Base-by-base conservation (phyloP, 73 alveolate genomes). In the Paramecium sexaurelia region DNA sequence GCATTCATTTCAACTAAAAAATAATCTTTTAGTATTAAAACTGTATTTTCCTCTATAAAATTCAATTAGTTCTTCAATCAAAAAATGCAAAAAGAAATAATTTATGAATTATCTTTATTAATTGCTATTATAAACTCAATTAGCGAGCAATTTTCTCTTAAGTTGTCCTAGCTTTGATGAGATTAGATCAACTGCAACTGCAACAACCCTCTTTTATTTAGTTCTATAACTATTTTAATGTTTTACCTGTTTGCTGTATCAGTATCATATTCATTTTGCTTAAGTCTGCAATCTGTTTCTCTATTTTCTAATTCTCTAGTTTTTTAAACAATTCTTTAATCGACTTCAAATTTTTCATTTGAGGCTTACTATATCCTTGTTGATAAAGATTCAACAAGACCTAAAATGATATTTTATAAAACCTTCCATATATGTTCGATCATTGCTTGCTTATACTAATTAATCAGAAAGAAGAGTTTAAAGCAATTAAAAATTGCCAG, bases 181-280 rank as follows among this genome's bases (percentile, higher is more conserved):
- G 73, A 78, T 78, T 45, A 78, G 55, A 78, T 78, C 90, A 78
- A 78, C 90, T 20, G 90, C 90, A 41, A 78, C 90, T 41, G 75
- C 90, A 5, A 78, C 55, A 78, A 5, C 73, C 5, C 35, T 78
- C 73, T 78, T 78, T 45, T 78, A 78, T 40, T 45, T 26, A 78
- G 41, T 45, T 40, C 90, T 78, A 22, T 10, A 24, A 7, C 6
- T 78, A 9, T 10, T 41, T 19, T 41, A 4, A 78, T 17, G 15
- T 19, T 78, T 9, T 78, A 78, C 90, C 90, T 78, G 7, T 39
- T 41, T 5, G 68, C 39, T 41, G 68, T 39, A 27, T 78, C 90
- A 22, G 73, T 45, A 17, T 78, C 73, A 45, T 78, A 78, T 78
- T 78, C 90, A 24, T 39, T 39, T 17, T 43, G 39, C 75, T 78